Conservation (phyloP, 2,329 filamentous ascomycete genomes). For the Trichophyton verrucosum region DNA sequence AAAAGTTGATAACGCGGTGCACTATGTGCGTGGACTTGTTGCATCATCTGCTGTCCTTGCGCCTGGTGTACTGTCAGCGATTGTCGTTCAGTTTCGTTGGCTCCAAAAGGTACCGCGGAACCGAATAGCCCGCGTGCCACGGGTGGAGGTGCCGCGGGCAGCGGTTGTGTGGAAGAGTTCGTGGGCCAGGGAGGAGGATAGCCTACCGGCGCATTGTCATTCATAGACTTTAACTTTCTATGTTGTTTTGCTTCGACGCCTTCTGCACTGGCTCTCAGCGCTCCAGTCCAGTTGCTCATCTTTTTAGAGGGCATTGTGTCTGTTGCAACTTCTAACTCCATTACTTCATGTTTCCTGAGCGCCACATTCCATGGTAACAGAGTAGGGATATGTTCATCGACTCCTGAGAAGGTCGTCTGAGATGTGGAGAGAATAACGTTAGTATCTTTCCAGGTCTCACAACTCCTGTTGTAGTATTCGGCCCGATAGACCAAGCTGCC, state of each 20-base stretch:
- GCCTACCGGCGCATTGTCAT: neutral
- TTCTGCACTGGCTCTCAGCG: conserved; percentile 9
- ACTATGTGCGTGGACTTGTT: too few relatives aligned
- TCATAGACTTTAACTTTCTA: neutral
- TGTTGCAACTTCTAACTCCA: neutral
- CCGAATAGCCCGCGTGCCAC: too few relatives aligned
- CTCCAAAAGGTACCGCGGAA: too few relatives aligned
- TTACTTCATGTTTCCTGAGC: conserved; percentile 26
- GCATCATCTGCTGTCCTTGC: too few relatives aligned
- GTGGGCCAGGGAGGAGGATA: too few relatives aligned
- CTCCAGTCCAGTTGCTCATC: conserved; percentile 12
- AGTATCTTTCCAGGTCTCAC: conserved; percentile 51
- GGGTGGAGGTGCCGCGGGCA: too few relatives aligned
- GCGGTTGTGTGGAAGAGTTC: too few relatives aligned
- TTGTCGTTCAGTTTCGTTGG: too few relatives aligned
- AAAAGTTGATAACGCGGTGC: too few relatives aligned
- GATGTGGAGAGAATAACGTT: conserved; percentile 52
- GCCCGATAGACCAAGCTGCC: conserved; percentile 50
- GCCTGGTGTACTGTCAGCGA: too few relatives aligned
- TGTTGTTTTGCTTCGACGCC: neutral
- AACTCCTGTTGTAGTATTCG: conserved; percentile 49
- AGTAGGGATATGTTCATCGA: conserved; percentile 44
- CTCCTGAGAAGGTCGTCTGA: conserved; percentile 45
- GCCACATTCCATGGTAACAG: conserved; percentile 48
- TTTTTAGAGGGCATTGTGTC: neutral